A percentile compares a stretch with the other conserved stretches of the same genome.
These are phyloP conservation scores for Danielozyma ontarioensis DNA, from an alignment of 805 yeast species.

Conservation along the genomic window DNA sequence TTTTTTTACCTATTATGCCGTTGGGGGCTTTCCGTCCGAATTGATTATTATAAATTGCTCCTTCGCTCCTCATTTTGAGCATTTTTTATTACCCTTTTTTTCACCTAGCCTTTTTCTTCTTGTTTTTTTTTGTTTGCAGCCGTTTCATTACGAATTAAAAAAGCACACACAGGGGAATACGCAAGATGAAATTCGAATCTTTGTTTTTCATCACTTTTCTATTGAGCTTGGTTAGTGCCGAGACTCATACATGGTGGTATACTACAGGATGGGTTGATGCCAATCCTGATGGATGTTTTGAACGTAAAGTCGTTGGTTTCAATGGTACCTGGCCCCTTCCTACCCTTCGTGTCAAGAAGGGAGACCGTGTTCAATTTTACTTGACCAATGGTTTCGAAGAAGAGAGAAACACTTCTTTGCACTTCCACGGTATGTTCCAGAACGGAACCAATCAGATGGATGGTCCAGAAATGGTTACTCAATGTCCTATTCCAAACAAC, in stretches of 20 bases:
- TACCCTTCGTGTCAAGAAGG: constrained; percentile 64
- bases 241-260: constrained; percentile 62
- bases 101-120: not conserved
- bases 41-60: not conserved
- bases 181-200: constrained; percentile 4
- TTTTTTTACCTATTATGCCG: not conserved
- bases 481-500: constrained; percentile 89
- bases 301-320: constrained; percentile 58
- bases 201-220: constrained; percentile 13
- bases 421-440: constrained; percentile 93
- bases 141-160: too few species aligned
- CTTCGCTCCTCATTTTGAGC: not conserved
- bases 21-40: not conserved
- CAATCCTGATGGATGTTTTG: constrained; percentile 60
- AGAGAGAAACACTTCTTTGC: constrained; percentile 61
- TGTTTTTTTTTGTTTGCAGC: too few species aligned
- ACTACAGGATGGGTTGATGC: constrained; percentile 60
- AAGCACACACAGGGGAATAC: too few species aligned
- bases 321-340: constrained; percentile 86
- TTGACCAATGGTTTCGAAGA: constrained; percentile 70
- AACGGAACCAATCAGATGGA: constrained; percentile 75
- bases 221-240: constrained; percentile 23
- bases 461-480: constrained; percentile 84
- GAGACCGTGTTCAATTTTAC: constrained; percentile 71
- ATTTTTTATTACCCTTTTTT: not conserved